Base-by-base conservation (phyloP, 2,329 filamentous ascomycete genomes). In the Fusarium tricinctum region DNA sequence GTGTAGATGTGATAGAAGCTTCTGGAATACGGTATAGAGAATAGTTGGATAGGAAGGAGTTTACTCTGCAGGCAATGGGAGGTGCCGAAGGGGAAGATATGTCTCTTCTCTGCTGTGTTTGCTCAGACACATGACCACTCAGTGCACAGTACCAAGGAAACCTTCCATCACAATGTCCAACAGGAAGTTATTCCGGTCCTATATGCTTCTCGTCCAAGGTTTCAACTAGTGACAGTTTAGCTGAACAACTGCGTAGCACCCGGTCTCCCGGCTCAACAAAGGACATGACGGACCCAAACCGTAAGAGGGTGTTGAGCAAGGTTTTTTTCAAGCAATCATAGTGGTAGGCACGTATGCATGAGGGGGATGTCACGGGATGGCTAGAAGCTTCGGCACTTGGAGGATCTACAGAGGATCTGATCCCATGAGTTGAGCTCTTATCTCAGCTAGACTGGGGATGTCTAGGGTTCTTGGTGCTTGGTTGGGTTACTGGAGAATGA, bases 351-450 rank as follows among this genome's bases (percentile, higher is more conserved):
- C 40, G 46, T 43, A 49, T 45, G 56, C 66, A 69, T 66, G 66
- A 67, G 61, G 62, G 26, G 48, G 19, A 51, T 43, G 61, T 69
- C 66, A 69, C 61, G 66, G 66, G 66, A 67, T 63, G 53, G 55
- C 35, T 65, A 23, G 49, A 55, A 47, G 40, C 46, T 50, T 63
- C 47, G 63, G 51, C 30, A 52, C 26, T 48, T 42, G 39, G 28
- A 39, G n/a, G 63, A 67, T 67, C 63, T 67, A 45, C 64, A 50
- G 35, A 65, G 39, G 53, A 59, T 39, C 19, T 40, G 32, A 46
- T 47, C 42, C 53, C 13, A 23, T 48, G 23, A 47, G 57, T 52
- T 38, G 30, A 33, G 44, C 42, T 59, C 60, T 47, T 23, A 64
- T 28, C 32, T 39, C 30, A 52, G 53, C 61, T 53, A 45, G 61